Conservation (phyloP, 1,284 basidiomycete species). For the Cryptococcus sp. region DNA sequence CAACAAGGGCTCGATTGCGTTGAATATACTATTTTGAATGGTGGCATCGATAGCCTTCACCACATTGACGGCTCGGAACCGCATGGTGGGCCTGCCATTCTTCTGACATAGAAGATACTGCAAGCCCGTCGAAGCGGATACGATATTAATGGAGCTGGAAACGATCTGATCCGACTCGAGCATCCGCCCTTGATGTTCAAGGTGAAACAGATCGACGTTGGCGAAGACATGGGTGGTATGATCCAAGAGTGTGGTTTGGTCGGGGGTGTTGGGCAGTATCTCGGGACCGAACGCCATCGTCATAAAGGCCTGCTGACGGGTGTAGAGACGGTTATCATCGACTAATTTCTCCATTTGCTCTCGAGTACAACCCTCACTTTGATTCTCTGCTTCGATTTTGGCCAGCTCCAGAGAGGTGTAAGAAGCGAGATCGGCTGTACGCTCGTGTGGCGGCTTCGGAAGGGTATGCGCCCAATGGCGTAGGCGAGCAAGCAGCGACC, state of each 20-base stretch:
- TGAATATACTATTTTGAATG: conserved; percentile 27
- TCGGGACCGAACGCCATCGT: neutral
- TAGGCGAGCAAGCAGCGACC: conserved; percentile 36
- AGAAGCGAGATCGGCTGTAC: neutral
- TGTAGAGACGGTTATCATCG: too few relatives aligned
- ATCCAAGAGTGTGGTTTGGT: neutral
- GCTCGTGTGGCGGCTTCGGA: neutral
- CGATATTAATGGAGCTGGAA: conserved; percentile 16
- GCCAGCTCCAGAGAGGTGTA: neutral
- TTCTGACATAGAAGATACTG: conserved; percentile 2
- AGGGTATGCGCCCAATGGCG: conserved; percentile 29
- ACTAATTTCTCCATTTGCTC: too few relatives aligned
- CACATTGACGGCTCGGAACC: conserved; percentile 9
- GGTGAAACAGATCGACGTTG: conserved; percentile 8
- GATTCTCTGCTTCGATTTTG: neutral
- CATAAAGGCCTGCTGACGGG: neutral
- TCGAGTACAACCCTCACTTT: too few relatives aligned
- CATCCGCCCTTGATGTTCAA: conserved; percentile 26
- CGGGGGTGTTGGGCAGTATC: neutral
- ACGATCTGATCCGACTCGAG: conserved; percentile 16
- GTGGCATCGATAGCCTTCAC: conserved; percentile 15
- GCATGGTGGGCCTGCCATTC: conserved; percentile 11
- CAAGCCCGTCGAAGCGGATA: conserved; percentile 16
- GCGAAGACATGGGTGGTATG: conserved; percentile 14
- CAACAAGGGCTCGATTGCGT: conserved; percentile 7